These are phyloP conservation scores for Cladosporium sp. DNA, from an alignment of 2,329 filamentous ascomycete genomes.

Conservation along the genomic window DNA sequence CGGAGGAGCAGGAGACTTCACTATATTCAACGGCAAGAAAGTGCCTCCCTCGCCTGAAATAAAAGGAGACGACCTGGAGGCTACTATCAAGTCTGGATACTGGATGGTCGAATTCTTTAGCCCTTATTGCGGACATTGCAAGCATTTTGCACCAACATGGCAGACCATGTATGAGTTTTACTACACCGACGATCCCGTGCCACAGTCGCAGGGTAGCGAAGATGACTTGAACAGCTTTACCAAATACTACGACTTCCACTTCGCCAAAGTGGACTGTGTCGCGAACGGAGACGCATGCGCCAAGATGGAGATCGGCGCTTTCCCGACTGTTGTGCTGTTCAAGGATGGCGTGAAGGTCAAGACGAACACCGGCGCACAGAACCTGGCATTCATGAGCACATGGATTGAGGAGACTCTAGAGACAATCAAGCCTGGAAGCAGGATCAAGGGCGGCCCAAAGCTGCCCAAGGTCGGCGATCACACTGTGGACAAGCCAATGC, in stretches of 20 bases:
- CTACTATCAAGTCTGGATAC: slow-evolving; percentile 60
- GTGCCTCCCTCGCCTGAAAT: slow-evolving; percentile 64
- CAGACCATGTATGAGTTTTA: slow-evolving; percentile 96
- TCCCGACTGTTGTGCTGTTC: slow-evolving; percentile 74
- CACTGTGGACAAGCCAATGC: slow-evolving; percentile 39
- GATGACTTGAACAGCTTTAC: slow-evolving; percentile 65
- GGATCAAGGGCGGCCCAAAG: slow-evolving; percentile 61
- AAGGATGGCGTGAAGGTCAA: slow-evolving; percentile 69
- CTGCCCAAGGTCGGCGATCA: slow-evolving; percentile 68
- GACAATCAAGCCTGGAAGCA: slow-evolving; percentile 72
- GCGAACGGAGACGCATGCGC: slow-evolving; percentile 75
- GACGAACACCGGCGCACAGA: slow-evolving; percentile 61
- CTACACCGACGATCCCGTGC: slow-evolving; percentile 73
- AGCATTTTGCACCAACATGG: slow-evolving; percentile 73
- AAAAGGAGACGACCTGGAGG: slow-evolving; percentile 54
- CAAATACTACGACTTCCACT: slow-evolving; percentile 83
- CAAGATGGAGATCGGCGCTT: slow-evolving; percentile 63
- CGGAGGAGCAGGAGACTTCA: slow-evolving; percentile 32
- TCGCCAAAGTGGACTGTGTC: slow-evolving; percentile 80
- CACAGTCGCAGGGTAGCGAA: slow-evolving; percentile 45
- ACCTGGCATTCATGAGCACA: slow-evolving; percentile 61
- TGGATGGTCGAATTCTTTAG: slow-evolving; percentile 57
- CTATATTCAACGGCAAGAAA: slow-evolving; percentile 61
- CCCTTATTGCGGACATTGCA: slow-evolving; percentile 64
- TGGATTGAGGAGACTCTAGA: slow-evolving; percentile 76